Evolutionary conservation across 2,329 filamentous ascomycete genomes (phyloP), one percentile per base, ranked within the genome.

Genomic region (Alternaria longipes): DNA sequence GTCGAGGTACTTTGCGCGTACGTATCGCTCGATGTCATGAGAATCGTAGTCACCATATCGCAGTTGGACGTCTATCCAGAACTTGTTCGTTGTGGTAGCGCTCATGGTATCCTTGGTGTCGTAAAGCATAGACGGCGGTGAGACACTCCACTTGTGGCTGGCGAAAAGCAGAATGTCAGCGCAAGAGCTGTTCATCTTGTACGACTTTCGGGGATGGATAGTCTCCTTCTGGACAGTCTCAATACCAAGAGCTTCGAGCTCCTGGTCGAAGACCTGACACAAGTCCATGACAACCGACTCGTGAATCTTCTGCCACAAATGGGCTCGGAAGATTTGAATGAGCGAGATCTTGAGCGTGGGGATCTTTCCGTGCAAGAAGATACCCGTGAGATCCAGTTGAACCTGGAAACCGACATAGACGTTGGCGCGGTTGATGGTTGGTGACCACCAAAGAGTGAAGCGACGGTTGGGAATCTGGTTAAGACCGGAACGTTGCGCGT

Each of bases 101-200:
- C 96, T 94, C 76, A 98, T 97, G 18, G 91, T 89, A 76, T 99
- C 95, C 83, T 98, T 98, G 53, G 93, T 97, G 72, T 99, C 95
- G 76, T 96, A 97, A 4, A 99, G 84, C 70, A 97, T 87, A 3
- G 94, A 98, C 2, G 95, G 96, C 3, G 92, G 86, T 0, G 94
- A 97, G 54, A 99, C 94, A 65, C 97, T 98, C 96, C 96, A 99
- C 80, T 98, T 99, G 83, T 98, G 95, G 66, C 91, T 97, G 38
- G 95, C 94, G 75, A 99, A 99, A 9, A 99, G 87, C 56, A 98
- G 85, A 65, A 99, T 97, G 79, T 99, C 95, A 5, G 96, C 95
- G 74, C 95, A 98, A 59, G 94, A 98, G 74, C 94, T 97, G 85
- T 99, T 99, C 95, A 99, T 99, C 88, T 99, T 99, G 88, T 99